A percentile compares a stretch with the other conserved stretches of the same genome.
These are phyloP conservation scores for Lolium rigidum DNA, from an alignment of 176 grass and related monocot genomes.

Conservation along the genomic window DNA sequence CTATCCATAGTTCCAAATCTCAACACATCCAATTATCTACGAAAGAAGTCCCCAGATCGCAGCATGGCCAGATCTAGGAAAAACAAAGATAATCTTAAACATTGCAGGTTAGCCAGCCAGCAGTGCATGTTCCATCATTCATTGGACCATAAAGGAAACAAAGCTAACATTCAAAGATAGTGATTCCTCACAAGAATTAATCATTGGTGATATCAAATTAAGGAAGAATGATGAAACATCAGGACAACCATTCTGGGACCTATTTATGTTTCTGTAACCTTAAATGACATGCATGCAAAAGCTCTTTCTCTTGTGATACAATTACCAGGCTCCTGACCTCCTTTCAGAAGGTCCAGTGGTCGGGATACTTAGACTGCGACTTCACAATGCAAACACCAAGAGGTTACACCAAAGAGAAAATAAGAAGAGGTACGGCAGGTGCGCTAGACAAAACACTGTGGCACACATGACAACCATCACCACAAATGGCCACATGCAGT, in stretches of 20 bases:
- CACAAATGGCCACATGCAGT: background rate
- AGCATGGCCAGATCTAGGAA: conserved; percentile 64
- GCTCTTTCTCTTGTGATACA: no score
- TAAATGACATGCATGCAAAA: conserved; percentile 10
- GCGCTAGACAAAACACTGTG: background rate
- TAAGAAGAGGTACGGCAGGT: background rate
- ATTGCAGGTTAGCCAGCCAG: conserved; percentile 47
- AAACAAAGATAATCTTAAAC: conserved; percentile 61
- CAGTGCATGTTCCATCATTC: conserved; percentile 20
- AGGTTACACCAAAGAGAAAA: background rate
- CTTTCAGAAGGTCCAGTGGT: background rate
- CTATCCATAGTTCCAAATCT: conserved; percentile 60
- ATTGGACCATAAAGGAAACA: conserved; percentile 36
- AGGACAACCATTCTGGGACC: conserved; percentile 1
- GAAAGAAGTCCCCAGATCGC: conserved; percentile 55
- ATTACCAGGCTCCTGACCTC: no score
- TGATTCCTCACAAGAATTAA: conserved; percentile 9
- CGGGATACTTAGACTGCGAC: background rate
- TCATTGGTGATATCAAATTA: background rate
- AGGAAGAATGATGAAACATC: background rate
- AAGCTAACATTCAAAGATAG: conserved; percentile 11
- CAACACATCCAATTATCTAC: conserved; percentile 56
- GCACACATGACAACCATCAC: background rate
- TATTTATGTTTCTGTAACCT: background rate
- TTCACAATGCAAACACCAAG: background rate